Conservation (phyloP, 202 grass and related monocot genomes). For the Zoysia matrella region DNA sequence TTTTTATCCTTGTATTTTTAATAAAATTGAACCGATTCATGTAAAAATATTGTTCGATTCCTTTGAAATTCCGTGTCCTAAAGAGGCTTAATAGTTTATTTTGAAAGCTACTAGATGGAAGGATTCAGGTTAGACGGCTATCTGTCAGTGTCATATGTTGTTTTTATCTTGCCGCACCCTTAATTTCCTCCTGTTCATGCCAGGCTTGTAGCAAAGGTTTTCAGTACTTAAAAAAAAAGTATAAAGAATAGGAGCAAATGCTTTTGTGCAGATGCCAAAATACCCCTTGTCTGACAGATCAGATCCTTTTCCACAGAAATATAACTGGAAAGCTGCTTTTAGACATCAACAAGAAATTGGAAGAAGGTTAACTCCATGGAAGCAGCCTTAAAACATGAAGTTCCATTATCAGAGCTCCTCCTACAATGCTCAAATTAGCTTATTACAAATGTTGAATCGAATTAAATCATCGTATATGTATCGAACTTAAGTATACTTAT, state of each 20-base stretch:
- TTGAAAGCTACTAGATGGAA: too few relatives aligned
- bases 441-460: slow-evolving; percentile 32
- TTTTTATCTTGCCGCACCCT: too few relatives aligned
- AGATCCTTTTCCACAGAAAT: neutral
- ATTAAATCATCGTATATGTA: slow-evolving; percentile 21
- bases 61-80: too few relatives aligned
- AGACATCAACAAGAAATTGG: slow-evolving; percentile 31
- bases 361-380: slow-evolving; percentile 51
- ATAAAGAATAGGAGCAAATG: neutral
- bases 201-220: too few relatives aligned
- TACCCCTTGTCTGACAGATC: neutral
- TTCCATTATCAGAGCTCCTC: slow-evolving; percentile 47
- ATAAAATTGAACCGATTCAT: too few relatives aligned
- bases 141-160: too few relatives aligned
- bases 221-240: neutral
- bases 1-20: too few relatives aligned
- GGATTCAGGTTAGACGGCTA: too few relatives aligned
- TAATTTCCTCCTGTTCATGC: too few relatives aligned
- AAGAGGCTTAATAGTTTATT: too few relatives aligned
- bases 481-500: slow-evolving; percentile 34
- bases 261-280: neutral
- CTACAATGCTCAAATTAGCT: slow-evolving; percentile 36
- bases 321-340: slow-evolving; percentile 9
- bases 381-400: slow-evolving; percentile 88
- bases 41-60: too few relatives aligned